Conservation (phyloP, 805 yeast genomes). For the Nematodospora valgi region DNA sequence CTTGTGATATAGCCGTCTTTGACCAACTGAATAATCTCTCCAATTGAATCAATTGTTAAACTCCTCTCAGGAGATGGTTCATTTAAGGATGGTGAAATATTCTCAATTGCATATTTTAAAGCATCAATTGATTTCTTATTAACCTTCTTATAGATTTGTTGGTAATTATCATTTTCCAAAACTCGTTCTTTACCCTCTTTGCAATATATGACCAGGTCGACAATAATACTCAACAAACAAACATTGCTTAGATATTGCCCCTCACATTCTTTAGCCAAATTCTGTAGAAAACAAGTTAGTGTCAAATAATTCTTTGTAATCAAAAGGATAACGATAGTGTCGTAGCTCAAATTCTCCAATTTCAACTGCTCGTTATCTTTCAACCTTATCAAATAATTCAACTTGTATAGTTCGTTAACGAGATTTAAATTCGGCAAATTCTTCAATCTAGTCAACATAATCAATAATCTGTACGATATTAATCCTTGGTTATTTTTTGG, state of each 20-base stretch:
- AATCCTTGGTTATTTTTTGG: slow-evolving; percentile 32
- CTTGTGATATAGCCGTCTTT: slow-evolving; percentile 18
- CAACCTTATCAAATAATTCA: slow-evolving; percentile 36
- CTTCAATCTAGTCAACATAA: slow-evolving; percentile 38
- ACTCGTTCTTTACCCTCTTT: not conserved
- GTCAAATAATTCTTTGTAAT: slow-evolving; percentile 29
- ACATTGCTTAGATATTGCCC: too few relatives aligned
- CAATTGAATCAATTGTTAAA: not conserved
- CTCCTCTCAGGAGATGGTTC: not conserved
- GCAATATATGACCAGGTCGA: not conserved
- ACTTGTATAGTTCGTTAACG: slow-evolving; percentile 42
- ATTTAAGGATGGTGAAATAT: not conserved
- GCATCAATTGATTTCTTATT: not conserved
- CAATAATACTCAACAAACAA: not conserved
- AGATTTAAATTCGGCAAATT: slow-evolving; percentile 39
- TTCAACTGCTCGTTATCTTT: slow-evolving; percentile 10
- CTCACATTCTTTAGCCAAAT: slow-evolving; percentile 19
- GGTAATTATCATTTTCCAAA: not conserved
- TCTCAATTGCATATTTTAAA: slow-evolving; percentile 1
- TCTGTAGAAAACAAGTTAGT: slow-evolving; percentile 22
- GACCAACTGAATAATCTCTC: not conserved
- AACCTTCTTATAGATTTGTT: not conserved
- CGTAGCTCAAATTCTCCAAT: slow-evolving; percentile 30
- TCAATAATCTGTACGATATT: slow-evolving; percentile 25
- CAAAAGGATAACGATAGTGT: slow-evolving; percentile 25